These are phyloP conservation scores for Nakaseomyces nivariensis DNA, from an alignment of 1,139 yeast genomes.

Conservation along the genomic window DNA sequence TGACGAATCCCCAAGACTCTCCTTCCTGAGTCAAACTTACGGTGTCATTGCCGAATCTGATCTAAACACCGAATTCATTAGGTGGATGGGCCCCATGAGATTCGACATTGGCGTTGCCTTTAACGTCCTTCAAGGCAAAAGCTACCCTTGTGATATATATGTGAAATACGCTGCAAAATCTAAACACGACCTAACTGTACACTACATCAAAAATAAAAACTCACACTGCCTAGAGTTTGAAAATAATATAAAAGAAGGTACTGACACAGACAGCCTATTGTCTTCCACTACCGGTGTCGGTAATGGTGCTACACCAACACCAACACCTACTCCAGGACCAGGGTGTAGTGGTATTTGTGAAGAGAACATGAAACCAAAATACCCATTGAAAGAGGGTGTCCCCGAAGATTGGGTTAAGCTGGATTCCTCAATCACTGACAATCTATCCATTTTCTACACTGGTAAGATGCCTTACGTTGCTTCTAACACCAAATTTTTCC, in stretches of 20 bases:
- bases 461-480: slow-evolving; percentile 92
- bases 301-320: background rate
- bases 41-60: slow-evolving; percentile 93
- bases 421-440: slow-evolving; percentile 38
- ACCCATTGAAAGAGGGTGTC: slow-evolving; percentile 37
- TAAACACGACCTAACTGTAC: slow-evolving; percentile 42
- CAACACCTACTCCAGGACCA: background rate
- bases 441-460: slow-evolving; percentile 65
- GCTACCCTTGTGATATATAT: slow-evolving; percentile 74
- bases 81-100: slow-evolving; percentile 82
- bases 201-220: slow-evolving; percentile 36
- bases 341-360: slow-evolving; percentile 9
- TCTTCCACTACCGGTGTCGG: background rate
- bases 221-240: slow-evolving; percentile 7
- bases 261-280: background rate
- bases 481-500: slow-evolving; percentile 74
- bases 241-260: background rate
- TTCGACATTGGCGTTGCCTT: slow-evolving; percentile 74
- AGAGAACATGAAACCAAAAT: slow-evolving; percentile 31
- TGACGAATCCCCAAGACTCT: slow-evolving; percentile 36
- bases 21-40: slow-evolving; percentile 77
- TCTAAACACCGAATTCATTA: slow-evolving; percentile 79
- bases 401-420: slow-evolving; percentile 65
- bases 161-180: slow-evolving; percentile 55
- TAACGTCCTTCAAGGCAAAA: slow-evolving; percentile 46